Conservation (phyloP, 108 stramenopile species). For the Cyclotella cryptica region DNA sequence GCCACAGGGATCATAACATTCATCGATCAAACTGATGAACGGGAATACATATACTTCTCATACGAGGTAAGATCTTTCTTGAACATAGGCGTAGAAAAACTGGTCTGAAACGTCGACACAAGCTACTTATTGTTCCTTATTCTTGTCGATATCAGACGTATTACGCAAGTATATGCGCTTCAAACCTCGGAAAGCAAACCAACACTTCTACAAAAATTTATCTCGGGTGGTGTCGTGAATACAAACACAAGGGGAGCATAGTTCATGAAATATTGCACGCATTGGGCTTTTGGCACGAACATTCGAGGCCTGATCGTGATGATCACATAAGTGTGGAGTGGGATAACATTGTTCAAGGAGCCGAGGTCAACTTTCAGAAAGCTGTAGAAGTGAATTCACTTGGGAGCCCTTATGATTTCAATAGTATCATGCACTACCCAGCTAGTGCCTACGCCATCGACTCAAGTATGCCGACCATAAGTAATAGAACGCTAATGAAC, state of each 20-base stretch:
- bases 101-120: too few relatives aligned
- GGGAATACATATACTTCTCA: conserved; percentile 42
- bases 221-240: conserved; percentile 37
- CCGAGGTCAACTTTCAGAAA: conserved; percentile 40
- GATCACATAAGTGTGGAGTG: conserved; percentile 39
- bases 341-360: conserved; percentile 33
- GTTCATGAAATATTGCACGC: conserved; percentile 60
- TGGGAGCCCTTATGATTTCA: conserved; percentile 53
- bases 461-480: conserved; percentile 17
- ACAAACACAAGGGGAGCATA: conserved; percentile 35
- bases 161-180: conserved; percentile 23
- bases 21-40: conserved; percentile 12
- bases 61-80: conserved; percentile 15
- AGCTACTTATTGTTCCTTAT: too few relatives aligned
- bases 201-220: conserved; percentile 25
- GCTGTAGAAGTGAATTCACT: conserved; percentile 28
- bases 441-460: conserved; percentile 39
- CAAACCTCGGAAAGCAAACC: conserved; percentile 42
- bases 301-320: conserved; percentile 59
- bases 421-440: conserved; percentile 61
- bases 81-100: not conserved
- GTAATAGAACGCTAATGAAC: not conserved
- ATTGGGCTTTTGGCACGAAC: conserved; percentile 69
- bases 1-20: conserved; percentile 41
- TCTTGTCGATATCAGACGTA: not conserved